A percentile compares a stretch with the other conserved stretches of the same genome.
Evolutionary conservation across 2,329 filamentous ascomycete species (phyloP).

Genomic region (Escovopsis sp.): DNA sequence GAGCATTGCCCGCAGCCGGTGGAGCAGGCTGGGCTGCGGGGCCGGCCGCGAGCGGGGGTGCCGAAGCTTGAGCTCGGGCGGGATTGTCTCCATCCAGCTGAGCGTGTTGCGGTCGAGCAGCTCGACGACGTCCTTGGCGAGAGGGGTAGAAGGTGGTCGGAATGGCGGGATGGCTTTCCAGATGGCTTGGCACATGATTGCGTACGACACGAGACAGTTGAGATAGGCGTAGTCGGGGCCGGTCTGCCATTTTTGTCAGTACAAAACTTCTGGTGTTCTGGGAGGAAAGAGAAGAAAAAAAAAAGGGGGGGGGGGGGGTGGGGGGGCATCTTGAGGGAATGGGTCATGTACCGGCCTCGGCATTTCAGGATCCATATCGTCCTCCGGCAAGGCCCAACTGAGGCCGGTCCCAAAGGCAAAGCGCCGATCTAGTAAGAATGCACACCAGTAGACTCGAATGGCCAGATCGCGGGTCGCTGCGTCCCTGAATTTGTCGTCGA

Average conservation of each 20-base stretch:
- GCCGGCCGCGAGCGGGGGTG: constrained; percentile 22
- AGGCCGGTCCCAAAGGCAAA: constrained; percentile 36
- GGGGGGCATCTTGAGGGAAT: too few relatives aligned
- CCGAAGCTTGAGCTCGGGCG: constrained; percentile 22
- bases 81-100: constrained; percentile 31
- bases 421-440: constrained; percentile 35
- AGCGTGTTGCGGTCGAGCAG: constrained; percentile 27
- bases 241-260: too few relatives aligned
- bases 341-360: constrained; percentile 23
- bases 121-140: constrained; percentile 23
- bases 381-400: constrained; percentile 30
- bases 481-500: constrained; percentile 24
- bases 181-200: constrained; percentile 29
- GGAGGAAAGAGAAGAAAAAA: background rate
- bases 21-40: constrained; percentile 21
- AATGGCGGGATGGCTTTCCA: constrained; percentile 29
- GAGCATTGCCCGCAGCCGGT: constrained; percentile 25
- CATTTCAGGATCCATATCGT: constrained; percentile 33
- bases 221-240: constrained; percentile 24
- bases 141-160: constrained; percentile 18
- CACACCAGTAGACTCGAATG: constrained; percentile 32
- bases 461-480: constrained; percentile 16
- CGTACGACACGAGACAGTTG: constrained; percentile 33
- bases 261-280: too few relatives aligned
- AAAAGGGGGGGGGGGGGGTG: background rate